phyloP scores from a whole-genome alignment of 306 rosid species.

The Vigna hirtella region DNA sequence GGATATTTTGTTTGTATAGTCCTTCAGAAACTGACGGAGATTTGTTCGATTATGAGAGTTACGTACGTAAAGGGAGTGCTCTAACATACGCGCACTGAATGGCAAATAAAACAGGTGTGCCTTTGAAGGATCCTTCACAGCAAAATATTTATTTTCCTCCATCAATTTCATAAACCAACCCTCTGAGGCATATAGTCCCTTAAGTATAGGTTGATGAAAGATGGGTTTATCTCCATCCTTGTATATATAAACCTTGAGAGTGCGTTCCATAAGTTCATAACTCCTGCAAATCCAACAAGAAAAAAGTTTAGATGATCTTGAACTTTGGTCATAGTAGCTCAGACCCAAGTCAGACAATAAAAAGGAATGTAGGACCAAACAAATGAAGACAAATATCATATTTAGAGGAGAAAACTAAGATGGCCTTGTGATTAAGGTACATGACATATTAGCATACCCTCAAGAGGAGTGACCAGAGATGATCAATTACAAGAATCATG shows the following conservation, averaged over 20 bases:
- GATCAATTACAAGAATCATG: constrained; percentile 26
- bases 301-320: constrained; percentile 3
- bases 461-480: not conserved
- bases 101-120: constrained; percentile 98
- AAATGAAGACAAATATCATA: constrained; percentile 10
- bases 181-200: constrained; percentile 90
- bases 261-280: constrained; percentile 89
- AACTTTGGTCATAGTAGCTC: constrained; percentile 24
- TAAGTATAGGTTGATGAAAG: constrained; percentile 86
- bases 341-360: constrained; percentile 27
- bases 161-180: constrained; percentile 99
- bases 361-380: constrained; percentile 14
- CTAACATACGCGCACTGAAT: constrained; percentile 85
- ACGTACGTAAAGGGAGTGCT: constrained; percentile 72
- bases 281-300: constrained; percentile 65
- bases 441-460: not conserved
- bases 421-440: constrained; percentile 1
- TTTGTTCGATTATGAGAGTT: constrained; percentile 94
- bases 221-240: constrained; percentile 87
- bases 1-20: constrained; percentile 73
- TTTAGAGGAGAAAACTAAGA: not conserved
- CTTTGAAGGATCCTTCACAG: constrained; percentile 77
- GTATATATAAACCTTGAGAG: constrained; percentile 84
- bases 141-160: constrained; percentile 75
- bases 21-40: constrained; percentile 77